A percentile compares a stretch with the other conserved stretches of the same genome.
These are phyloP conservation scores for Barbatosphaeria neglecta DNA, from an alignment of 495 filamentous ascomycete species.

Conservation along the genomic window DNA sequence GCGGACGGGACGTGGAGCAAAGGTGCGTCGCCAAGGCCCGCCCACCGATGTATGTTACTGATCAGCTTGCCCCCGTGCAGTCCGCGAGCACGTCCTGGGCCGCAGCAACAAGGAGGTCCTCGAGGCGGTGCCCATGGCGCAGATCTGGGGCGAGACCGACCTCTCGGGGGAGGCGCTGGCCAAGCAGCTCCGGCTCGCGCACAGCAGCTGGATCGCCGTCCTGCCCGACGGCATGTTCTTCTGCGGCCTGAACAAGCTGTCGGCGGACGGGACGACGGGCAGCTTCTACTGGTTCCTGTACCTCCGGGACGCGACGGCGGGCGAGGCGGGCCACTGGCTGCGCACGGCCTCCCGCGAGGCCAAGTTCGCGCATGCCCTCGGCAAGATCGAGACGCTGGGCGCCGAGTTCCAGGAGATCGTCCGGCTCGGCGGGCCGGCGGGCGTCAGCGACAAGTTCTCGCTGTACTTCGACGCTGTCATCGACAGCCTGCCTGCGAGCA, in stretches of 20 bases:
- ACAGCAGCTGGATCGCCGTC: conserved; percentile 10
- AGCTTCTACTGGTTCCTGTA: conserved; percentile 18
- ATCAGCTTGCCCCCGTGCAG: conserved; percentile 3
- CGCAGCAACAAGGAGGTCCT: conserved; percentile 14
- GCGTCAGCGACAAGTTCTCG: background rate
- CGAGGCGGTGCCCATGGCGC: conserved; percentile 4
- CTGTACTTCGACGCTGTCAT: conserved; percentile 11
- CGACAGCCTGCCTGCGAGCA: conserved; percentile 14
- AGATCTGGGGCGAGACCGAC: conserved; percentile 10
- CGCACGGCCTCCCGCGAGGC: conserved; percentile 7
- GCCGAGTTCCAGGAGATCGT: conserved; percentile 11
- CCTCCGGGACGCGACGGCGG: conserved; percentile 3
- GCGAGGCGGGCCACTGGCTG: conserved; percentile 13
- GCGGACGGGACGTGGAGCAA: conserved; percentile 33
- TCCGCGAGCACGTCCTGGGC: conserved; percentile 16
- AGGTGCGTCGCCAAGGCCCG: conserved; percentile 11
- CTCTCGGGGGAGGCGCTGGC: conserved; percentile 12
- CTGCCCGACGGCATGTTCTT: conserved; percentile 10
- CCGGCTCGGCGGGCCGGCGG: conserved; percentile 2
- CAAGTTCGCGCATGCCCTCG: conserved; percentile 7
- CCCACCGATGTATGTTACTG: no score
- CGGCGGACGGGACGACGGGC: conserved; percentile 6
- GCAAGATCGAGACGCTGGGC: conserved; percentile 5
- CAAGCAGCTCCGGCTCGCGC: conserved; percentile 15
- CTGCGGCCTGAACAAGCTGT: conserved; percentile 13